Evolutionary conservation across 176 grass and related monocot genomes (phyloP).

Genomic region (Triticum dicoccoides): DNA sequence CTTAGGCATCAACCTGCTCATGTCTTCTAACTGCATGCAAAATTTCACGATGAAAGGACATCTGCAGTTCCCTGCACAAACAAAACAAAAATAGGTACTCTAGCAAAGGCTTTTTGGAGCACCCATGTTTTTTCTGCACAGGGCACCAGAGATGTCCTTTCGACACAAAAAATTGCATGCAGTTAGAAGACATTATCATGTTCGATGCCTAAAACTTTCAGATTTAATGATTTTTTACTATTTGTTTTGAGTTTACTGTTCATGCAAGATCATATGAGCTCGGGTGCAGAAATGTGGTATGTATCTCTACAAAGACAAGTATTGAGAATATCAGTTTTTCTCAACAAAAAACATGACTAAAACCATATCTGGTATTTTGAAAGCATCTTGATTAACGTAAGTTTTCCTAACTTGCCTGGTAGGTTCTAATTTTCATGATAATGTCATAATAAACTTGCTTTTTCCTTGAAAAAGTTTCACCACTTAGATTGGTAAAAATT

Average conservation of each 20-base stretch:
- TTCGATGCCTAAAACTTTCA: background rate
- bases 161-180: background rate
- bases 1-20: background rate
- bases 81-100: background rate
- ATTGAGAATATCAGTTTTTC: constrained; percentile 9
- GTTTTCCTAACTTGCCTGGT: background rate
- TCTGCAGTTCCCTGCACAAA: background rate
- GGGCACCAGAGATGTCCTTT: background rate
- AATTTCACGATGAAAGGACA: background rate
- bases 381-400: background rate
- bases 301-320: background rate
- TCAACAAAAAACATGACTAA: constrained; percentile 5
- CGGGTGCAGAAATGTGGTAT: background rate
- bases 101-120: background rate
- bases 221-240: background rate
- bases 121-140: background rate
- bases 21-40: background rate
- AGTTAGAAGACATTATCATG: background rate
- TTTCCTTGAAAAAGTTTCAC: constrained; percentile 3
- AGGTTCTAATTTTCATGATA: constrained; percentile 11
- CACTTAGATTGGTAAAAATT: background rate
- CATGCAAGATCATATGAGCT: background rate
- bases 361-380: constrained; percentile 7
- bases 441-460: constrained; percentile 5
- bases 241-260: background rate